Evolutionary conservation across 805 yeast species (phyloP), one percentile per base, ranked within the genome.

Genomic region (Clavispora carvajalis): DNA sequence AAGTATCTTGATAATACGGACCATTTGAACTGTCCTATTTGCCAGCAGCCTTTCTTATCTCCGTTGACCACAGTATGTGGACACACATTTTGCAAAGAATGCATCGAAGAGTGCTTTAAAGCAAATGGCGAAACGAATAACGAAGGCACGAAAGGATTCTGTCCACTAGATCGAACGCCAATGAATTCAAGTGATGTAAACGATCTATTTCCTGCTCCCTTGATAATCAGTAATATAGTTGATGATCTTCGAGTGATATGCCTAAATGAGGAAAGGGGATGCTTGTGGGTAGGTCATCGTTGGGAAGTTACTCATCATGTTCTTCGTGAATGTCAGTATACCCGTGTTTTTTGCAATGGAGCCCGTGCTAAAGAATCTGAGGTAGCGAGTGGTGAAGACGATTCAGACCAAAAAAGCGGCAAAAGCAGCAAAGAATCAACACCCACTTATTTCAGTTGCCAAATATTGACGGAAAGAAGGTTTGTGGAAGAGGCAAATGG

Each of bases 41-140:
- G 89, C 57, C 80, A 77, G 44, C 72, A 73, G 29, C 84, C 85
- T 5, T 75, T 82, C 46, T 67, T 78, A 7, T 67, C 68, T 25
- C 88, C 89, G 1, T 63, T 72, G 46, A 74, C 81, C 5, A 82
- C 88, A 1, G 56, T 67, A 1, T 82, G 89, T 59, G 84, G 85
- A 1, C 88, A 82, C 53, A 78, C 84, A 0, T 82, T 81, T 49
- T 82, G 89, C 57, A 65, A 66, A 40, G 64, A 60, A 9, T 81
- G 88, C 51, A 62, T 81, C 4, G 49, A 38, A 10, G 69, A 65
- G 5, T 78, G 72, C 44, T 72, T 70, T 37, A 67, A 60, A 39
- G 53, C 65, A 69, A 34, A 71, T 55, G 33, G 57, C 47, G 38
- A 55, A 3, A 9, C 36, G 1, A 15, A 1, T 2, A 28, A 15